A percentile compares a stretch with the other conserved stretches of the same genome.
Evolutionary conservation across 1,139 yeast species (phyloP).

Genomic region (Wickerhamomyces sp.): DNA sequence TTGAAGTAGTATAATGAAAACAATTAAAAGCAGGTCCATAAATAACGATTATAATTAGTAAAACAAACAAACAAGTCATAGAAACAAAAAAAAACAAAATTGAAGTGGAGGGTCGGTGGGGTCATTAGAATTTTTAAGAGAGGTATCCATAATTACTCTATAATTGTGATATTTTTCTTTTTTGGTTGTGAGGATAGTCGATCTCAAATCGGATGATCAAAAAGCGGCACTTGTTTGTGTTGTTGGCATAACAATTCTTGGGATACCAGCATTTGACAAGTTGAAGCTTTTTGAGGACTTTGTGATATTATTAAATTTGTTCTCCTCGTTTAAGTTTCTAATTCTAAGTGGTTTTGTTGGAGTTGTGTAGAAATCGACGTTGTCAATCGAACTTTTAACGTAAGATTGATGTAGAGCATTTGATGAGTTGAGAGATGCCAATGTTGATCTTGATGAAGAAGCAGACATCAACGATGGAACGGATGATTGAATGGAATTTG

Average conservation of each 20-base stretch:
- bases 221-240: background rate
- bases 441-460: conserved; percentile 25
- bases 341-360: conserved; percentile 15
- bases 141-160: too few species aligned
- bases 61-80: background rate
- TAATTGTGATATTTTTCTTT: too few species aligned
- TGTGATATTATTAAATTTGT: conserved; percentile 8
- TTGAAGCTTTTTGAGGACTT: conserved; percentile 13
- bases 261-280: conserved; percentile 11
- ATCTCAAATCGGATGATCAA: too few species aligned
- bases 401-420: conserved; percentile 5
- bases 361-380: conserved; percentile 6
- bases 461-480: conserved; percentile 26
- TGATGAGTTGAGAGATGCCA: conserved; percentile 13
- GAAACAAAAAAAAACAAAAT: background rate
- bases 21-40: background rate
- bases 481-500: conserved; percentile 16
- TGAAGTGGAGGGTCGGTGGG: background rate
- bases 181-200: too few species aligned
- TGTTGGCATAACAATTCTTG: conserved; percentile 1
- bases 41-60: background rate
- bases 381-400: conserved; percentile 1
- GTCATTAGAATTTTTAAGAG: too few species aligned
- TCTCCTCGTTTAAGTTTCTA: conserved; percentile 13
- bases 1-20: background rate